Evolutionary conservation across 805 yeast genomes (phyloP).

Genomic region (Phaffomyces thermotolerans): DNA sequence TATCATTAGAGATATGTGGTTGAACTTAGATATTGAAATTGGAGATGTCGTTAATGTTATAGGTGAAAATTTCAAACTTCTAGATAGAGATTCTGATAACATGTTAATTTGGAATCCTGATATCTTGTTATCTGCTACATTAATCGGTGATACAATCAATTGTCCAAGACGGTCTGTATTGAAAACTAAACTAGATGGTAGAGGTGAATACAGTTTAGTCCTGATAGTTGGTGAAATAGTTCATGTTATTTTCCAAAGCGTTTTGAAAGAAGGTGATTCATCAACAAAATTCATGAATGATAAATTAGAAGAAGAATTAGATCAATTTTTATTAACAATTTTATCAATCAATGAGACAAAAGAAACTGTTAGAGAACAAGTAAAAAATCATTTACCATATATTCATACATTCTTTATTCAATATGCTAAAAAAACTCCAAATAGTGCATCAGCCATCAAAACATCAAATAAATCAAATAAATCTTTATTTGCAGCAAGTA

Average conservation of each 20-base stretch:
- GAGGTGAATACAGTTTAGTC: constrained; percentile 58
- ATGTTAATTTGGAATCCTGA: constrained; percentile 84
- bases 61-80: constrained; percentile 32
- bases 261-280: constrained; percentile 31
- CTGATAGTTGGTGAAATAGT: constrained; percentile 76
- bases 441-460: constrained; percentile 15
- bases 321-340: constrained; percentile 41
- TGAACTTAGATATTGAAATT: constrained; percentile 36
- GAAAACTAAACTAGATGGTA: constrained; percentile 45
- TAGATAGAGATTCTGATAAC: constrained; percentile 49
- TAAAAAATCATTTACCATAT: constrained; percentile 43
- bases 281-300: constrained; percentile 23
- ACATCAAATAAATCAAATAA: constrained; percentile 27
- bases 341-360: constrained; percentile 46
- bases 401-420: constrained; percentile 46
- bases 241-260: constrained; percentile 60
- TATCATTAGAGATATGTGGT: constrained; percentile 57
- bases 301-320: constrained; percentile 34
- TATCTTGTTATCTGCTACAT: constrained; percentile 69
- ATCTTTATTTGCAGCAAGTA: constrained; percentile 45
- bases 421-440: constrained; percentile 32
- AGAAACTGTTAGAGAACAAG: constrained; percentile 35
- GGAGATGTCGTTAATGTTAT: constrained; percentile 60
- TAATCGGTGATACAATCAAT: constrained; percentile 64
- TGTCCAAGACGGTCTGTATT: constrained; percentile 72